These are phyloP conservation scores for Neoboletus brunneissimus DNA, from an alignment of 768 basidiomycete species.

Conservation along the genomic window DNA sequence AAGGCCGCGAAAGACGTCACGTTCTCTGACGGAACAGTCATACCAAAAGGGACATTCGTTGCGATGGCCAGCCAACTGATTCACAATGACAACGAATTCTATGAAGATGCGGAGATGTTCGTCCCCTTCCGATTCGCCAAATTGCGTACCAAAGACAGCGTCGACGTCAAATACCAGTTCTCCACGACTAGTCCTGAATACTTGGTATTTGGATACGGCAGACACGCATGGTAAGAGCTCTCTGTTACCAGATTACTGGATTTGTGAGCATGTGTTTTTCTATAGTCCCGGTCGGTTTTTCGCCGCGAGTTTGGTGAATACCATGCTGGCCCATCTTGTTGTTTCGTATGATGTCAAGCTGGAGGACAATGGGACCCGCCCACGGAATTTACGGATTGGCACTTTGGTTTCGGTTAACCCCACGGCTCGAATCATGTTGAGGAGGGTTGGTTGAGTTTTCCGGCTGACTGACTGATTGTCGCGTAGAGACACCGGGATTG, in stretches of 20 bases:
- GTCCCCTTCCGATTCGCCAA: conserved; percentile 11
- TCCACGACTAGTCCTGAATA: conserved; percentile 32
- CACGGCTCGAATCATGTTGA: conserved; percentile 11
- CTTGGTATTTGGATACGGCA: conserved; percentile 36
- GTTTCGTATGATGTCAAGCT: conserved; percentile 17
- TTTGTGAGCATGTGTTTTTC: background rate
- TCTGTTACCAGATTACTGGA: background rate
- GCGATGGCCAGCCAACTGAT: conserved; percentile 20
- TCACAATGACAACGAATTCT: conserved; percentile 23
- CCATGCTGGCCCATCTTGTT: conserved; percentile 18
- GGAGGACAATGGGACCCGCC: background rate
- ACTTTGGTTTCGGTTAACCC: background rate
- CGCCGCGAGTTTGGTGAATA: background rate
- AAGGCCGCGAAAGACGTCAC: conserved; percentile 13
- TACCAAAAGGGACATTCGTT: conserved; percentile 34
- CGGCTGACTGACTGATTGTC: background rate
- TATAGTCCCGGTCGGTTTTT: conserved; percentile 17
- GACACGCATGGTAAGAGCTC: conserved; percentile 11
- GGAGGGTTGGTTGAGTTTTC: conserved; percentile 1
- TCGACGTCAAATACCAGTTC: conserved; percentile 33
- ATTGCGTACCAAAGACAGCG: conserved; percentile 31
- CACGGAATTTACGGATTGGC: background rate
- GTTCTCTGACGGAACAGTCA: conserved; percentile 38
- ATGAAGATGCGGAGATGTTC: conserved; percentile 29
- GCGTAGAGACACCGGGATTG: background rate